A percentile compares a stretch with the other conserved stretches of the same genome.
These are phyloP conservation scores for Hamamelis virginiana DNA, from an alignment of 164 flowering plant genomes.

Conservation along the genomic window DNA sequence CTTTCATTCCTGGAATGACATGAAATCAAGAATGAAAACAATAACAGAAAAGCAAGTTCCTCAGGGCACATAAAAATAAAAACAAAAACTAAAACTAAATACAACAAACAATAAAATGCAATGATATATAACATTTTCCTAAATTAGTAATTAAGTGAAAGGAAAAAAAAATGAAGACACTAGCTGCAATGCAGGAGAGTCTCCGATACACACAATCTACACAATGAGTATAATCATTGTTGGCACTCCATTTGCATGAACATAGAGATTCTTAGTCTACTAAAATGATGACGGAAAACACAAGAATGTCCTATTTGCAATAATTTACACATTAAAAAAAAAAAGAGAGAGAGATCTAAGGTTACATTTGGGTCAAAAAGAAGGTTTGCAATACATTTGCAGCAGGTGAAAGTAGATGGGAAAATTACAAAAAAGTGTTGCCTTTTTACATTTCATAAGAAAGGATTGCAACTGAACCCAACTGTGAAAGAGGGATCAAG, in stretches of 20 bases:
- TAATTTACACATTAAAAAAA: not conserved
- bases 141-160: not conserved
- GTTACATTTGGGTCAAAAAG: not conserved
- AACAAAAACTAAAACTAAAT: not conserved
- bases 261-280: not conserved
- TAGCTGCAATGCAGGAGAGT: not conserved
- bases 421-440: not conserved
- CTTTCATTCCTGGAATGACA: slow-evolving; percentile 78
- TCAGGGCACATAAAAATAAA: no score
- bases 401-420: not conserved
- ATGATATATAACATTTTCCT: not conserved
- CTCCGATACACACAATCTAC: not conserved
- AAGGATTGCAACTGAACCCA: no score
- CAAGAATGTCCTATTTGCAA: not conserved
- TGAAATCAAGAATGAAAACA: not conserved
- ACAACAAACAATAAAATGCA: not conserved
- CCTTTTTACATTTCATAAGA: no score
- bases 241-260: not conserved
- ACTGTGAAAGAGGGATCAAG: no score
- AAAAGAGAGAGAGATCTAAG: not conserved
- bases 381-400: not conserved
- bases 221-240: not conserved
- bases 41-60: no score
- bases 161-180: not conserved
- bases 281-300: not conserved